These are phyloP conservation scores for Huntiella bhutanensis DNA, from an alignment of 2,329 filamentous ascomycete genomes.

Conservation along the genomic window DNA sequence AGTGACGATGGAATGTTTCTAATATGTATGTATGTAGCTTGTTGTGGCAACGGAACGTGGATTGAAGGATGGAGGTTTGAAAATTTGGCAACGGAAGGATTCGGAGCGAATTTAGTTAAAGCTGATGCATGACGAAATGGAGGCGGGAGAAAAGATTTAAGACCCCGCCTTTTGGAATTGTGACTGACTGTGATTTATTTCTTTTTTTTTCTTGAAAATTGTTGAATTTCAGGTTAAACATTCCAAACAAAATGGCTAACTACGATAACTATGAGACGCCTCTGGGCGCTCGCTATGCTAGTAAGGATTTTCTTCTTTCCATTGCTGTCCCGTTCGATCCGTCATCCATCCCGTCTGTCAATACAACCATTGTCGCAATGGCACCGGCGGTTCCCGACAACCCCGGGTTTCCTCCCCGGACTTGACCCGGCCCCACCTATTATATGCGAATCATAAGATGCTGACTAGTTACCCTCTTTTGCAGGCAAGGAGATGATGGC, in stretches of 20 bases:
- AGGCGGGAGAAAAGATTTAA: too few relatives aligned
- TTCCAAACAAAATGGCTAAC: slow-evolving; percentile 11
- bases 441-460: neutral
- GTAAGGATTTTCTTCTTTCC: slow-evolving; percentile 14
- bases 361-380: neutral
- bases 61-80: too few relatives aligned
- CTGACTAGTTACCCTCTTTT: neutral
- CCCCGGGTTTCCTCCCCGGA: slow-evolving; percentile 2
- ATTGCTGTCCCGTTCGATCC: slow-evolving; percentile 9
- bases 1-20: too few relatives aligned
- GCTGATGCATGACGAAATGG: too few relatives aligned
- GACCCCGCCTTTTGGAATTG: neutral
- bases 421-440: neutral
- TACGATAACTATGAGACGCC: slow-evolving; percentile 39
- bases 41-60: too few relatives aligned
- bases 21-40: too few relatives aligned
- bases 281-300: slow-evolving; percentile 54
- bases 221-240: neutral
- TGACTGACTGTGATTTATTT: neutral
- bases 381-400: neutral
- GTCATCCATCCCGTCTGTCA: neutral
- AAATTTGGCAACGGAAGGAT: too few relatives aligned
- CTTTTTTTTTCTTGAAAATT: slow-evolving; percentile 1
- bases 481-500: slow-evolving; percentile 45
- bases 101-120: too few relatives aligned